These are phyloP conservation scores for Beverwykella pulmonaria DNA, from an alignment of 495 filamentous ascomycete species.

Conservation along the genomic window DNA sequence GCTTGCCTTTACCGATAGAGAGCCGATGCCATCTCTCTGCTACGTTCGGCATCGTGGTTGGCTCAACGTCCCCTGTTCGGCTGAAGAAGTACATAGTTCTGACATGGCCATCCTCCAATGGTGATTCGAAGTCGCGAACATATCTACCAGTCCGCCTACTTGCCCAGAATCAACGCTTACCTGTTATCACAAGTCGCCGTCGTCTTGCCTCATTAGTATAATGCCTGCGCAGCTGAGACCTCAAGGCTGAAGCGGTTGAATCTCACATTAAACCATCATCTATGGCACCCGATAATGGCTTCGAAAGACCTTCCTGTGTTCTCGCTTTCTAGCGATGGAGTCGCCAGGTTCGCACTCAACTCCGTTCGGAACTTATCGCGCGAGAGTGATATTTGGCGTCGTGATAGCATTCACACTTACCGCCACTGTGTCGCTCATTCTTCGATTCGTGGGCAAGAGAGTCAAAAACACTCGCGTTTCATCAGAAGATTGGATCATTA, in stretches of 20 bases:
- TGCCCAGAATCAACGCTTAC: background rate
- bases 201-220: background rate
- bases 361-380: constrained; percentile 1
- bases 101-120: background rate
- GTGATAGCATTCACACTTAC: constrained; percentile 8
- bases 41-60: background rate
- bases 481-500: constrained; percentile 8
- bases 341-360: background rate
- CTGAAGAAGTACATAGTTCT: background rate
- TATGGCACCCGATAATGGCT: background rate
- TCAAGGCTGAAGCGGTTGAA: background rate
- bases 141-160: background rate
- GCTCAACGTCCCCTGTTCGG: background rate
- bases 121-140: background rate
- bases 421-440: constrained; percentile 12
- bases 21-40: background rate
- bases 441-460: constrained; percentile 20
- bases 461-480: constrained; percentile 7
- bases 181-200: background rate
- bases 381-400: constrained; percentile 18
- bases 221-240: constrained; percentile 5
- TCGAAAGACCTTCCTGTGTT: background rate
- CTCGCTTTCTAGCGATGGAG: constrained; percentile 1
- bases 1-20: background rate
- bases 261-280: constrained; percentile 3